Percentiles rank a stretch among this genome's conserved stretches.
These are phyloP conservation scores for Cladosporium sp. DNA, from an alignment of 2,329 filamentous ascomycete species.

Conservation along the genomic window DNA sequence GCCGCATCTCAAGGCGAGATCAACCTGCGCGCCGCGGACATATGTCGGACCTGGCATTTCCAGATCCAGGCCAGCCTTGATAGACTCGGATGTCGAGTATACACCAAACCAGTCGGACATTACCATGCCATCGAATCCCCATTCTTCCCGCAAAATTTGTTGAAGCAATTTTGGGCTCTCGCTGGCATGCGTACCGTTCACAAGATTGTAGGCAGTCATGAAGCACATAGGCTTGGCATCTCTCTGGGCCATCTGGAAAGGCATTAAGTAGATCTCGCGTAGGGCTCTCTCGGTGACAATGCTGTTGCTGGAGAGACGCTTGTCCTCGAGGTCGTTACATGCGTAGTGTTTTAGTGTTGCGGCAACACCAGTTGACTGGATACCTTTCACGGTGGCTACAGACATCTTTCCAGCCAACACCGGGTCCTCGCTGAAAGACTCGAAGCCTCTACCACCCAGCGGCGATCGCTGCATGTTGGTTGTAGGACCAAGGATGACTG, in stretches of 20 bases:
- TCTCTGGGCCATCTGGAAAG: conserved; percentile 65
- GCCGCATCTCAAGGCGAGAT: conserved; percentile 24
- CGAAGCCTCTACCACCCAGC: conserved; percentile 74
- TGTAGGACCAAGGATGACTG: conserved; percentile 25
- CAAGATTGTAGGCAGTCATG: conserved; percentile 72
- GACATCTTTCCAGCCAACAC: conserved; percentile 69
- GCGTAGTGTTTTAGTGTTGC: conserved; percentile 78
- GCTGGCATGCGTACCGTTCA: conserved; percentile 67
- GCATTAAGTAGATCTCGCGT: conserved; percentile 68
- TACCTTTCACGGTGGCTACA: conserved; percentile 56
- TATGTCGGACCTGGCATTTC: conserved; percentile 76
- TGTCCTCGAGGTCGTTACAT: conserved; percentile 69
- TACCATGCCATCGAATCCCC: conserved; percentile 55
- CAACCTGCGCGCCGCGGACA: conserved; percentile 30
- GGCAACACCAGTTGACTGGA: conserved; percentile 69
- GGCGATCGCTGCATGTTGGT: conserved; percentile 27
- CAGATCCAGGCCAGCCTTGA: conserved; percentile 75
- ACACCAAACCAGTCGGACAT: conserved; percentile 79
- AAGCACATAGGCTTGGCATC: conserved; percentile 35
- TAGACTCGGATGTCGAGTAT: conserved; percentile 62
- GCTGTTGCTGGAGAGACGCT: conserved; percentile 61
- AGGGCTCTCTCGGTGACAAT: conserved; percentile 61
- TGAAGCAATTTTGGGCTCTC: conserved; percentile 63
- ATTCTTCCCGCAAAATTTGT: conserved; percentile 65
- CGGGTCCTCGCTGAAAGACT: conserved; percentile 82